Evolutionary conservation across 139 green algal genomes (phyloP), one percentile per base, ranked within the genome.

Genomic region (Auxenochlorella protothecoides): DNA sequence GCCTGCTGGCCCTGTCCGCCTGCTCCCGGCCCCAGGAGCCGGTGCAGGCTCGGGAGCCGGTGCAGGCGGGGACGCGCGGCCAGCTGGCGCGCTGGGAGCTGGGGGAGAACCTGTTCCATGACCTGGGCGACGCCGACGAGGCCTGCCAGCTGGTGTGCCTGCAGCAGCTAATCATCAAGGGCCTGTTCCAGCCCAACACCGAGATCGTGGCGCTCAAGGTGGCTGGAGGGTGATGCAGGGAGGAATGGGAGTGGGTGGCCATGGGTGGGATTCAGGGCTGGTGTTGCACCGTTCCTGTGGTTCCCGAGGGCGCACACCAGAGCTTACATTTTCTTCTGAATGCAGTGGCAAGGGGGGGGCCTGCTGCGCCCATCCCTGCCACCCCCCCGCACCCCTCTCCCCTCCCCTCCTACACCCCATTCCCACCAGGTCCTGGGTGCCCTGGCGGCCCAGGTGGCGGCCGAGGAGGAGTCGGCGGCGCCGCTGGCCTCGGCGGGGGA

Each of bases 131-230:
- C 61, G 75, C 68, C 66, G 68, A 67, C 53, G 72, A 62, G 5
- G 68, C 75, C 61, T 72, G 9, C 9, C 57, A 9, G 11, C 11
- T 80, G 69, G 51, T 90, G 11, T 77, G 78, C 2, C 53, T 93
- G 59, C 89, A 90, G 77, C 88, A 95, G 77, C 75, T 96, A 62
- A 79, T 96, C 7, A 77, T 96, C 15, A 95, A 93, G 70, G 91
- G 90, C 6, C 76, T 97, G 15, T 84, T 87, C 56, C 84, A 86
- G 62, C 69, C 71, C 0, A 76, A 91, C 7, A 93, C 85, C 3
- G 79, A 88, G 72, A 56, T 74, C n/a, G 63, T 78, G 44, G 85
- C 85, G 0, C 63, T 93, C 4, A 72, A 85, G 68, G 77, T 44
- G 92, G 74, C 72, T 94, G 62, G 79, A 94, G 15, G 75, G 92